A percentile compares a stretch with the other conserved stretches of the same genome.
Conservation (phyloP, 257 asterid species). For the Rubia yunnanensis region DNA sequence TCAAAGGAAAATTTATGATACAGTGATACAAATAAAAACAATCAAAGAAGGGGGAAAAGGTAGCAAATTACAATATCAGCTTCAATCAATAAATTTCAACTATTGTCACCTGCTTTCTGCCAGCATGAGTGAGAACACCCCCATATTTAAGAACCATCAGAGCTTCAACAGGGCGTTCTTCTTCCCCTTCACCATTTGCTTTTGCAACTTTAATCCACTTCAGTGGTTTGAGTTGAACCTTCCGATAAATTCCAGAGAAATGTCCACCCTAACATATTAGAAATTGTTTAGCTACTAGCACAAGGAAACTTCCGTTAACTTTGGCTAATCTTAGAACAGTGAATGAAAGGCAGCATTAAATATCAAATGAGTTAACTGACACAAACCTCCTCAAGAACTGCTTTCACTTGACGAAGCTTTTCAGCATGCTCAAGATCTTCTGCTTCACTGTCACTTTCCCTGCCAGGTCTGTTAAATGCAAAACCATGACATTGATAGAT, state of each 20-base stretch:
- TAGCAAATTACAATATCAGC: background rate
- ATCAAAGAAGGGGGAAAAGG: background rate
- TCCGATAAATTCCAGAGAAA: conserved; percentile 94
- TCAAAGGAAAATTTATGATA: background rate
- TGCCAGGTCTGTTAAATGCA: conserved; percentile 55
- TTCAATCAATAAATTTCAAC: background rate
- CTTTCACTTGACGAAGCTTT: conserved; percentile 99
- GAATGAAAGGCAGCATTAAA: background rate
- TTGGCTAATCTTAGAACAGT: background rate
- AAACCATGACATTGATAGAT: conserved; percentile 18
- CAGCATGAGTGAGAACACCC: conserved; percentile 99
- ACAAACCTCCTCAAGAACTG: conserved; percentile 98
- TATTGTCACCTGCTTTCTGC: conserved; percentile 75
- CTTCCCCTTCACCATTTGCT: conserved; percentile 80
- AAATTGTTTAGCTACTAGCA: conserved; percentile 7
- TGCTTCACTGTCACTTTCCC: conserved; percentile 96
- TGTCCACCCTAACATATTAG: conserved; percentile 76
- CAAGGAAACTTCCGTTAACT: background rate
- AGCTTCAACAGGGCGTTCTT: conserved; percentile 89
- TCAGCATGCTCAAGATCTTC: conserved; percentile 96
- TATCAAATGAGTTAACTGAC: background rate
- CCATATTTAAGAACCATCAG: conserved; percentile 97
- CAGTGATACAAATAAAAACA: background rate
- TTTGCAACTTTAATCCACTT: conserved; percentile 78
- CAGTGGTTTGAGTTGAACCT: conserved; percentile 92